A percentile compares a stretch with the other conserved stretches of the same genome.
These are phyloP conservation scores for Paramarasmius palmivorus DNA, from an alignment of 1,284 basidiomycete genomes.

Conservation along the genomic window DNA sequence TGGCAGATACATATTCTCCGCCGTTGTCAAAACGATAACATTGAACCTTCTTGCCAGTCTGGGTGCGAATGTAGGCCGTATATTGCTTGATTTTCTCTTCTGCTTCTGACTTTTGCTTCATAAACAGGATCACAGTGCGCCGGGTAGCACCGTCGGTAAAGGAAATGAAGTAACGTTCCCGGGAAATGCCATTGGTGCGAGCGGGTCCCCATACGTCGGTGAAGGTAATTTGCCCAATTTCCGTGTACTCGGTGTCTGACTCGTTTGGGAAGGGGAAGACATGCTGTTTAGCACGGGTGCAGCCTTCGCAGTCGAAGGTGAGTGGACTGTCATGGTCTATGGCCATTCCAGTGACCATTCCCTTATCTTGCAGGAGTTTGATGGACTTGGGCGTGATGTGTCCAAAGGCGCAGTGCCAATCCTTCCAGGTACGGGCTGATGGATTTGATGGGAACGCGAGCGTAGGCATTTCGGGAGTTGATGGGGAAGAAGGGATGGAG, in stretches of 20 bases:
- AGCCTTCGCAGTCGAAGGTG: conserved; percentile 25
- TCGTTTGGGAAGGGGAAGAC: conserved; percentile 22
- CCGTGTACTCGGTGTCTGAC: conserved; percentile 13
- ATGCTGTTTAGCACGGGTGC: conserved; percentile 33
- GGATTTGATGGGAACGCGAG: background rate
- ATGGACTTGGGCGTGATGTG: conserved; percentile 27
- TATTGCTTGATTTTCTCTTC: conserved; percentile 21
- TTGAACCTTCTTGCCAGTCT: conserved; percentile 19
- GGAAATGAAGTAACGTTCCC: conserved; percentile 8
- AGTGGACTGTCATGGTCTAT: conserved; percentile 17
- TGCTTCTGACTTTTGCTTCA: conserved; percentile 26
- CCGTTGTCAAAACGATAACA: conserved; percentile 24
- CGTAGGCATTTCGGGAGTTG: background rate
- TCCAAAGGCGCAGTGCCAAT: conserved; percentile 34
- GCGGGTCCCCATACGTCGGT: conserved; percentile 26
- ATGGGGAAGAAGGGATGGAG: background rate
- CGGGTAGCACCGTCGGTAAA: conserved; percentile 26
- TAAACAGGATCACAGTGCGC: conserved; percentile 16
- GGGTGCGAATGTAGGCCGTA: conserved; percentile 21
- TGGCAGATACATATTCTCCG: conserved; percentile 25
- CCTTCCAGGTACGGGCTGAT: conserved; percentile 24
- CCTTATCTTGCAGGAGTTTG: conserved; percentile 19
- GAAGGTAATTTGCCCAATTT: conserved; percentile 24
- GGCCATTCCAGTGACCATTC: conserved; percentile 28
- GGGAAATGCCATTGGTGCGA: conserved; percentile 16